phyloP scores from a whole-genome alignment of 768 basidiomycete genomes.

The Paxillus ammoniavirescens region DNA sequence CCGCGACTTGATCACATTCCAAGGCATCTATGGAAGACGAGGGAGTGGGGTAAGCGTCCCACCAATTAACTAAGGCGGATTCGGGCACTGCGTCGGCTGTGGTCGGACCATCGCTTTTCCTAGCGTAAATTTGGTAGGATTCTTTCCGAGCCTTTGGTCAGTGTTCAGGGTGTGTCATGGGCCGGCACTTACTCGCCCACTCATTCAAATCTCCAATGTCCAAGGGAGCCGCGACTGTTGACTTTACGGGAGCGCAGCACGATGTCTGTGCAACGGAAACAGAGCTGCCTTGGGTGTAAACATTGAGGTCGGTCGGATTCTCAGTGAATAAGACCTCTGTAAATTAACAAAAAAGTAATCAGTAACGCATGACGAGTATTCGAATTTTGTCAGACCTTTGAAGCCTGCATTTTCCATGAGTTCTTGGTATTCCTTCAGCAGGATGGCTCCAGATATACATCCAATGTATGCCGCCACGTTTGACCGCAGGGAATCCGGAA shows the following conservation, averaged over 20 bases:
- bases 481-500: constrained; percentile 42
- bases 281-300: constrained; percentile 28
- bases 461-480: constrained; percentile 41
- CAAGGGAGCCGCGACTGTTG: not conserved
- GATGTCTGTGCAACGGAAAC: not conserved
- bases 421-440: constrained; percentile 35
- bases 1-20: constrained; percentile 38
- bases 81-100: not conserved
- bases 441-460: constrained; percentile 49
- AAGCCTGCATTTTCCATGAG: constrained; percentile 43
- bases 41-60: constrained; percentile 50
- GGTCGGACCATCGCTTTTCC: constrained; percentile 28
- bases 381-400: constrained; percentile 27
- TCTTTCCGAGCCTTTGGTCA: constrained; percentile 26
- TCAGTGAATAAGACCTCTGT: constrained; percentile 42
- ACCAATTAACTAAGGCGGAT: constrained; percentile 42
- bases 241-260: not conserved
- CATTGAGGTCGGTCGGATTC: constrained; percentile 40
- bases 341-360: not conserved
- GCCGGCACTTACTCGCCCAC: constrained; percentile 39
- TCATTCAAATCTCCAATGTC: constrained; percentile 39
- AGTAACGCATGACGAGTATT: not conserved
- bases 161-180: not conserved
- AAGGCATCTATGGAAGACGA: constrained; percentile 30
- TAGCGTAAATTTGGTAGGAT: constrained; percentile 48